Conservation (phyloP, 164 flowering plant species). For the Kalanchoe fedtschenkoi region DNA sequence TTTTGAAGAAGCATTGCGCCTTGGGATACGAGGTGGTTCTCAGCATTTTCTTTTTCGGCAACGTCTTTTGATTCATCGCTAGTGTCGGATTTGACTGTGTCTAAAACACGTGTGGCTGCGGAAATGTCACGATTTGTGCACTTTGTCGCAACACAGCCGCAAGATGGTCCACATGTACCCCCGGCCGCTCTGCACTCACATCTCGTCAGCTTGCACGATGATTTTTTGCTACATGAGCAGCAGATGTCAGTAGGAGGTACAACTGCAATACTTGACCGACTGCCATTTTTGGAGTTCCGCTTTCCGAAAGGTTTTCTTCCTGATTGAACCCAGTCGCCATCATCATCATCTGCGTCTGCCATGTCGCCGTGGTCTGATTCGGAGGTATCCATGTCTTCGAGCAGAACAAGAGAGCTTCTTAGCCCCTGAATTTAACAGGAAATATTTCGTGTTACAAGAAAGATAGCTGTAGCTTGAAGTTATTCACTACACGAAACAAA, state of each 20-base stretch:
- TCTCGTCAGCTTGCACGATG: slow-evolving; percentile 62
- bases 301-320: slow-evolving; percentile 17
- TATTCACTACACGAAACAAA: neutral
- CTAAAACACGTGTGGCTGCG: neutral
- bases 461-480: neutral
- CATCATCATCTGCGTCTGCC: slow-evolving; percentile 21
- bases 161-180: slow-evolving; percentile 40
- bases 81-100: slow-evolving; percentile 12
- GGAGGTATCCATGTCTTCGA: slow-evolving; percentile 90
- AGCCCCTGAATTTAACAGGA: slow-evolving; percentile 22
- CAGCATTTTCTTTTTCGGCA: slow-evolving; percentile 19
- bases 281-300: slow-evolving; percentile 25
- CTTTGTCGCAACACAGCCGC: slow-evolving; percentile 43
- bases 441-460: too few relatives aligned
- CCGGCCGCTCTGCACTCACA: slow-evolving; percentile 58
- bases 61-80: slow-evolving; percentile 16
- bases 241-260: slow-evolving; percentile 18
- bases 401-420: slow-evolving; percentile 31
- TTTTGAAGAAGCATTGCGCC: slow-evolving; percentile 68
- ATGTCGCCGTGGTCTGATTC: slow-evolving; percentile 49
- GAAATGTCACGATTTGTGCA: slow-evolving; percentile 49
- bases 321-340: slow-evolving; percentile 40
- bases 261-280: slow-evolving; percentile 7
- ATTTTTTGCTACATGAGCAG: slow-evolving; percentile 51
- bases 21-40: slow-evolving; percentile 41